These are phyloP conservation scores for Pseudevernia furfuracea DNA, from an alignment of 495 filamentous ascomycete species.

Conservation along the genomic window DNA sequence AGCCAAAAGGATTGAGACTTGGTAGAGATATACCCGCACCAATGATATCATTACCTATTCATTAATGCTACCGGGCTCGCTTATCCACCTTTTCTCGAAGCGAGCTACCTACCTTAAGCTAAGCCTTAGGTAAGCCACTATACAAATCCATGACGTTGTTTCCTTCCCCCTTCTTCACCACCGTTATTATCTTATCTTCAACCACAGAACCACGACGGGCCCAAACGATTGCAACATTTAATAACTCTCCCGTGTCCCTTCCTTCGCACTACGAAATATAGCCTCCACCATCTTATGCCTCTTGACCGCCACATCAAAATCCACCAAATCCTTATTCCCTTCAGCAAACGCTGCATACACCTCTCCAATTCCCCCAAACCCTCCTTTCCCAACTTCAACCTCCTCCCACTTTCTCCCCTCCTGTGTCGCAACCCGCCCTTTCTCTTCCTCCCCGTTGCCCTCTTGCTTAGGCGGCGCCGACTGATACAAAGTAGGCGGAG, in stretches of 20 bases:
- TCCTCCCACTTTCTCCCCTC: conserved; percentile 6
- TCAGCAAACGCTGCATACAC: conserved; percentile 20
- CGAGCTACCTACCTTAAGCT: too few species aligned
- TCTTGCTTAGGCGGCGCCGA: background rate
- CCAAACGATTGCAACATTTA: background rate
- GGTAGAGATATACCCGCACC: background rate
- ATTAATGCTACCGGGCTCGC: background rate
- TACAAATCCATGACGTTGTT: too few species aligned
- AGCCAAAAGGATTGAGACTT: too few species aligned
- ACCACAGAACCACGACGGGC: background rate
- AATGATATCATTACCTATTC: background rate
- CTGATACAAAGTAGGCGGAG: conserved; percentile 11
- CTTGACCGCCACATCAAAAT: conserved; percentile 19
- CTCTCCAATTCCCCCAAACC: conserved; percentile 17
- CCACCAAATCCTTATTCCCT: conserved; percentile 14
- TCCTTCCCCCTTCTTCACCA: background rate
- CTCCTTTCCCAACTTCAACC: conserved; percentile 1
- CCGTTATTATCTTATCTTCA: background rate
- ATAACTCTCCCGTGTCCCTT: conserved; percentile 17
- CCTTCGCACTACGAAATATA: conserved; percentile 16
- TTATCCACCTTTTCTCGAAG: background rate
- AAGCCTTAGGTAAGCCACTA: too few species aligned
- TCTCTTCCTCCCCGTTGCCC: background rate
- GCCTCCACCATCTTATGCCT: conserved; percentile 19
- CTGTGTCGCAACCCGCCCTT: background rate